Evolutionary conservation across 345 rosid species (phyloP), one percentile per base, ranked within the genome.

Genomic region (Odontarrhena argentea): DNA sequence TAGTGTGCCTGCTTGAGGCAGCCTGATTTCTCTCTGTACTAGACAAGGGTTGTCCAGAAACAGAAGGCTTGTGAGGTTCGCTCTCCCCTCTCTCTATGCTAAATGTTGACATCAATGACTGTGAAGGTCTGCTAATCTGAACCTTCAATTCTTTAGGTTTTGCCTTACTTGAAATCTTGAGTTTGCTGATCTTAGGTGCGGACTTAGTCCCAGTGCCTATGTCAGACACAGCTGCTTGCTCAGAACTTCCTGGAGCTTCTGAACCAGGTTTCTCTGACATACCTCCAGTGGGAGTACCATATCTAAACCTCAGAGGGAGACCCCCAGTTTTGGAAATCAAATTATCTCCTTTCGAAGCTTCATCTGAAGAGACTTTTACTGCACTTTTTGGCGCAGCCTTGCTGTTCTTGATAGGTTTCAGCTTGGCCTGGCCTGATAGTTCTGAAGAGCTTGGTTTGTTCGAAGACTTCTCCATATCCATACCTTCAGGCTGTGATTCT

Each of bases 301-400:
- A 69, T 68, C 84, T 85, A 75, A 91, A 86, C 83, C 82, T 94
- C 79, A 86, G 64, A 13, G 96, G 96, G 61, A 83, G 75, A 67
- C 63, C 80, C 76, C 85, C 92, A 45, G 85, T 62, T 73, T 80
- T 84, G 9, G 74, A 66, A 69, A 52, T 70, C 47, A 81, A 75
- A 55, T 77, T 83, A 43, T 93, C 96, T 73, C 76, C 77, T 76
- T 80, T 88, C 2, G 77, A 28, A 73, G 79, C 77, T 67, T 91
- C 92, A 26, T 74, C 83, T 38, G 70, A 60, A 41, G 86, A 42
- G 64, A 70, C 34, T 78, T 81, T 87, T 48, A 77, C 69, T 42
- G 76, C 68, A 67, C 74, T 81, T 74, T 85, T 88, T 35, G 77
- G 10, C 37, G 78, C 48, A 53, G 77, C 60, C 82, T 84, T 91